Evolutionary conservation across 768 basidiomycete species (phyloP), one percentile per base, ranked within the genome.

Genomic region (Podaxis sp.): DNA sequence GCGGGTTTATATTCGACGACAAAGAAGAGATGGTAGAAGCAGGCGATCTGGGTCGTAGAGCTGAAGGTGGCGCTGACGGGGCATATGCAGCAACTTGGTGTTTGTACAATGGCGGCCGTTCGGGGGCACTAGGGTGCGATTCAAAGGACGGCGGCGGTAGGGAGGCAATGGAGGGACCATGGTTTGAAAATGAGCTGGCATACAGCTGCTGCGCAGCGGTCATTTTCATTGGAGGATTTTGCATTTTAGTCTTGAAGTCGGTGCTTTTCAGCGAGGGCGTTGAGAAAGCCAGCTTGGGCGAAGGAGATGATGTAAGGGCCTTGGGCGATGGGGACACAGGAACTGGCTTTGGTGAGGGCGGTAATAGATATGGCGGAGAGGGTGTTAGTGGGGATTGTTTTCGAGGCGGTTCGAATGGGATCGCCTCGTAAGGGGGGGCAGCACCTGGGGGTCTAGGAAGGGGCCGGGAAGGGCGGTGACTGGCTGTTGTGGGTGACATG

Each of bases 131-230:
- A 10, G 38, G 40, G 18, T 25, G 52, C 9, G 52, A 11, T 42
- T 40, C 37, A 27, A 61, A 23, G 10, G 52, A 55, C 4, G 59
- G 59, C 10, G 59, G 25, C 18, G 59, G 53, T 10, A 61, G 5
- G 6, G 59, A 47, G 18, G 59, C 16, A 1, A 54, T 27, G n/a
- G 51, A 48, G 14, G 37, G 52, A 21, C 51, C 52, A 16, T 46
- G 51, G 16, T 44, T 53, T 16, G 53, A 16, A 14, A 63, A 57
- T 1, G 65, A 62, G 28, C 61, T 66, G 23, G 65, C 65, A 50
- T 66, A 66, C 16, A 66, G 57, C 44, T 62, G 55, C 57, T 66
- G 65, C 3, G 65, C 65, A 44, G 52, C 32, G 46, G 52, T 61
- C 51, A 66, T 37, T 25, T 38, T 61, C 7, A 32, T 56, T 11